phyloP scores from a whole-genome alignment of 2,329 filamentous ascomycete genomes.

The Keithomyces neogunnii region DNA sequence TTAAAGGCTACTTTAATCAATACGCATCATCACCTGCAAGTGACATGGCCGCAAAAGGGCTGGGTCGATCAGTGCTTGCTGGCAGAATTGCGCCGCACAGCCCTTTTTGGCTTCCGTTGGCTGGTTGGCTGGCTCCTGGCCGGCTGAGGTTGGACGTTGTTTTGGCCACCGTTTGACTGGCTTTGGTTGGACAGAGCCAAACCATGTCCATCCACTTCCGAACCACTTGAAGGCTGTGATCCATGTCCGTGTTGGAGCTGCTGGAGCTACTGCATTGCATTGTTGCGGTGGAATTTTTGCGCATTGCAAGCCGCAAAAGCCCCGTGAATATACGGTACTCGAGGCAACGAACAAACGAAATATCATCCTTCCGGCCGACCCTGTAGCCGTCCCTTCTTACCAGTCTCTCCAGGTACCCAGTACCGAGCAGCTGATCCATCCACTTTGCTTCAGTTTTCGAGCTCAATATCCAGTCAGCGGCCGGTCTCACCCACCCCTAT shows the following conservation, averaged over 20 bases:
- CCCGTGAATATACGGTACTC: not conserved
- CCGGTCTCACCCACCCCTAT: not conserved
- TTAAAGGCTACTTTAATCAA: too few species aligned
- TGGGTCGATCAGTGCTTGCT: not conserved
- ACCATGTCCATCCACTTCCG: not conserved
- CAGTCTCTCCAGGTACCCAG: not conserved
- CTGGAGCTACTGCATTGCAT: not conserved
- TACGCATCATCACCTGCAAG: too few species aligned
- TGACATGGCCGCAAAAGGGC: not conserved
- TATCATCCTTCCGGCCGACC: conserved; percentile 1
- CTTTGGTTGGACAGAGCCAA: not conserved
- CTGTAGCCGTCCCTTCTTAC: not conserved
- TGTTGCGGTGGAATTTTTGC: not conserved
- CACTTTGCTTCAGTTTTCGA: not conserved
- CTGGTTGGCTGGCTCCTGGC: conserved; percentile 1
- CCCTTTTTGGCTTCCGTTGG: conserved; percentile 5
- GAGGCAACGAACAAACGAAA: not conserved
- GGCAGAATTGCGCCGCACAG: conserved; percentile 10
- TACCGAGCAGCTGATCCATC: not conserved
- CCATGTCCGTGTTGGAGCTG: not conserved
- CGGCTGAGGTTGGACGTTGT: not conserved
- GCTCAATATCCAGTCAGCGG: conserved; percentile 2
- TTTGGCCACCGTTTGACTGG: not conserved
- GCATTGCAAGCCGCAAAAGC: not conserved
- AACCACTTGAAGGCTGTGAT: not conserved